Conservation (phyloP, 768 basidiomycete genomes). For the Termitomyces sp. region DNA sequence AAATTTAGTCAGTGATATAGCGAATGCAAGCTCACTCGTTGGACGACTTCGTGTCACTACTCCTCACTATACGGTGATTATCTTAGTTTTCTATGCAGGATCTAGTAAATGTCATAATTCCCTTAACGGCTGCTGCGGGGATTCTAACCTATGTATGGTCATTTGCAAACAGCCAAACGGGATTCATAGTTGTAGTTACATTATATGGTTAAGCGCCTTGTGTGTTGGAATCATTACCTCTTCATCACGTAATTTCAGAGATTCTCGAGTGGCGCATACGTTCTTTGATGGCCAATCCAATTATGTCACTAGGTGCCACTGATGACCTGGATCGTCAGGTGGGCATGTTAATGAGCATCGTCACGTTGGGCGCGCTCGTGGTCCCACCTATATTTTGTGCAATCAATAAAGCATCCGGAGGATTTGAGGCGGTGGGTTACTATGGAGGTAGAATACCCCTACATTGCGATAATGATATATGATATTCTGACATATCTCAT, state of each 20-base stretch:
- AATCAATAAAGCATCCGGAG: constrained; percentile 49
- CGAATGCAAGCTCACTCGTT: constrained; percentile 61
- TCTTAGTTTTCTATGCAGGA: constrained; percentile 35
- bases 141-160: constrained; percentile 72
- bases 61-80: neutral
- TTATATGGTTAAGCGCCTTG: constrained; percentile 52
- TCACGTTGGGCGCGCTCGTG: constrained; percentile 58
- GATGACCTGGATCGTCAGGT: constrained; percentile 61
- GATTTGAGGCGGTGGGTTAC: constrained; percentile 48
- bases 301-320: constrained; percentile 57
- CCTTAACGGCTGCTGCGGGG: constrained; percentile 53
- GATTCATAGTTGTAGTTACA: constrained; percentile 50
- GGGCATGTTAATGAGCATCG: constrained; percentile 61
- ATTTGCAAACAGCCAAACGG: constrained; percentile 40
- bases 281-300: constrained; percentile 54
- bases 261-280: constrained; percentile 59
- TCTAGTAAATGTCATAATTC: constrained; percentile 64
- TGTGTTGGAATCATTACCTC: neutral
- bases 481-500: neutral
- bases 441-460: constrained; percentile 11
- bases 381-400: constrained; percentile 77
- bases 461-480: too few relatives aligned
- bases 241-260: constrained; percentile 25
- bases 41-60: constrained; percentile 55
- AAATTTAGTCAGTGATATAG: constrained; percentile 30